A percentile compares a stretch with the other conserved stretches of the same genome.
Conservation (phyloP, 2,329 filamentous ascomycete genomes). For the Xylaria sp. region DNA sequence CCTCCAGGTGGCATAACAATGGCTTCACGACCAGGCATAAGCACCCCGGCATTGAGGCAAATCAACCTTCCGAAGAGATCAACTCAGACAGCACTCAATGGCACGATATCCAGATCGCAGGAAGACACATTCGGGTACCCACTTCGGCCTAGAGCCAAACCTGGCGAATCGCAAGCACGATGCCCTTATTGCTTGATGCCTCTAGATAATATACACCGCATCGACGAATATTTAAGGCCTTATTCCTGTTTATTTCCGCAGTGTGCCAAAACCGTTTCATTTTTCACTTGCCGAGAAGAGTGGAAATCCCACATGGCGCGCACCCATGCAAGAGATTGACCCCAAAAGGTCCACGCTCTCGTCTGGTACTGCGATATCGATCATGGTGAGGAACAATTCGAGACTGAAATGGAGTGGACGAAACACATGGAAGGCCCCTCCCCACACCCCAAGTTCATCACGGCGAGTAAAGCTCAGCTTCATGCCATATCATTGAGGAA, state of each 20-base stretch:
- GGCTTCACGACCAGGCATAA: neutral
- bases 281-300: neutral
- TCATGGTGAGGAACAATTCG: neutral
- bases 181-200: neutral
- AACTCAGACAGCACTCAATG: neutral
- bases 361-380: neutral
- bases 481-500: neutral
- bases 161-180: neutral
- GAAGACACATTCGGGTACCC: neutral
- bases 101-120: neutral
- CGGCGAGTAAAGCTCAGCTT: neutral
- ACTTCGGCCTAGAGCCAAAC: neutral
- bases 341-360: neutral
- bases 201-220: neutral
- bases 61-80: neutral
- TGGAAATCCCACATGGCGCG: neutral
- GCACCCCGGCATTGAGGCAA: neutral
- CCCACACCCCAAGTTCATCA: neutral
- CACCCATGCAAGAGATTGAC: neutral
- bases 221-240: neutral
- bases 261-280: neutral
- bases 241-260: neutral
- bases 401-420: neutral
- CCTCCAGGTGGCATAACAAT: neutral
- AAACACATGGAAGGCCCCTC: neutral